Evolutionary conservation across 768 basidiomycete genomes (phyloP).

Genomic region (Russula emetica): DNA sequence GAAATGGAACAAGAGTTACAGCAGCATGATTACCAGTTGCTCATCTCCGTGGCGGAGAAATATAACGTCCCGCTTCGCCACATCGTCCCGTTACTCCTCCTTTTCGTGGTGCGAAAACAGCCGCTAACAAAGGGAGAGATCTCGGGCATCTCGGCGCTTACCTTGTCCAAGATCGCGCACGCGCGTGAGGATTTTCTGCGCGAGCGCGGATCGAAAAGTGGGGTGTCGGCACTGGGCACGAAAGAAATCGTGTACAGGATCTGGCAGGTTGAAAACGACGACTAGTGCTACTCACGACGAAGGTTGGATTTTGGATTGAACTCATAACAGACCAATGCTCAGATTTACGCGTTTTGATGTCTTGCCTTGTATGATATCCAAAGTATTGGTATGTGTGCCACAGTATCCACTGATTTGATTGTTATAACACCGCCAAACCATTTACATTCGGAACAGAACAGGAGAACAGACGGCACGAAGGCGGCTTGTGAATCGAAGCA

Average conservation of each 20-base stretch:
- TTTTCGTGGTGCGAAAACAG: conserved; percentile 1
- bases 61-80: conserved; percentile 6
- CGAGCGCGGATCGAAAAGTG: too few species aligned
- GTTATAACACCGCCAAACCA: not conserved
- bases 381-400: not conserved
- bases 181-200: conserved; percentile 16
- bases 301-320: not conserved
- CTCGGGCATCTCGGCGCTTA: conserved; percentile 6
- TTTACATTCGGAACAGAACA: not conserved
- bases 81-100: conserved; percentile 5
- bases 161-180: conserved; percentile 15
- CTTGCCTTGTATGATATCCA: not conserved
- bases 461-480: not conserved
- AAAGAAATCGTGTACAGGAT: conserved; percentile 6
- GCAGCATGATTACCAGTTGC: too few species aligned
- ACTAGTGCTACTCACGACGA: not conserved
- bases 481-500: conserved; percentile 8
- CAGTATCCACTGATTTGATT: not conserved
- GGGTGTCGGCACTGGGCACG: too few species aligned
- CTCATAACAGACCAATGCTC: not conserved
- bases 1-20: too few species aligned
- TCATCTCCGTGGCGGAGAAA: too few species aligned
- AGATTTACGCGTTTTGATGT: too few species aligned
- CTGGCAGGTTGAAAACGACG: conserved; percentile 4
- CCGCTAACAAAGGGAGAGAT: conserved; percentile 12